Evolutionary conservation across 208 protist species (phyloP).

Genomic region (Wallacemonas rigidus): DNA sequence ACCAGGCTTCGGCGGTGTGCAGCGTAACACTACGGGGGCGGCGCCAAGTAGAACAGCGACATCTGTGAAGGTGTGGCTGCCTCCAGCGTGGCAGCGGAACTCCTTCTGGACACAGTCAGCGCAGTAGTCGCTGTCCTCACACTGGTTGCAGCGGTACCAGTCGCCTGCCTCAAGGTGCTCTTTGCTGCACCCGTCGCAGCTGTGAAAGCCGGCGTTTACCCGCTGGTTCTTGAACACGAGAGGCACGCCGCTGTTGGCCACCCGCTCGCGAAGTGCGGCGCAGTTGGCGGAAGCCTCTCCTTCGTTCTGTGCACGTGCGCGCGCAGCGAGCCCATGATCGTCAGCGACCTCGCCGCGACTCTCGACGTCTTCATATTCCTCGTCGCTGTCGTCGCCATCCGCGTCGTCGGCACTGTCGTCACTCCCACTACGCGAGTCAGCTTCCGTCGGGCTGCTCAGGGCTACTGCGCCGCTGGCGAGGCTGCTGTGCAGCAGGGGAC

Average conservation of each 20-base stretch:
- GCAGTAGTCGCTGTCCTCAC: constrained; percentile 76
- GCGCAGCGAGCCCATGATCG: no score
- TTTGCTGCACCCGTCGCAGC: constrained; percentile 69
- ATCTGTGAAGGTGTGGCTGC: constrained; percentile 73
- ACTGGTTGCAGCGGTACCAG: constrained; percentile 89
- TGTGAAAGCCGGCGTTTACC: constrained; percentile 45
- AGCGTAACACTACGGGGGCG: not conserved
- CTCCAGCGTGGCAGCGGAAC: constrained; percentile 38
- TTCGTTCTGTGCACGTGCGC: not conserved
- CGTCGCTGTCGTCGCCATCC: constrained; percentile 31
- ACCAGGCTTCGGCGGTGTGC: constrained; percentile 15
- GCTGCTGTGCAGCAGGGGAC: constrained; percentile 20
- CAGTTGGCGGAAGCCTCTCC: not conserved
- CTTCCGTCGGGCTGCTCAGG: constrained; percentile 8
- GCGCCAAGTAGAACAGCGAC: constrained; percentile 46
- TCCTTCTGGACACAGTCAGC: constrained; percentile 55
- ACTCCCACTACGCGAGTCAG: constrained; percentile 7
- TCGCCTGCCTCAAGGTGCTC: constrained; percentile 32
- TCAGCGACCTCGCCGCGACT: no score
- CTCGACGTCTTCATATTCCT: constrained; percentile 22
- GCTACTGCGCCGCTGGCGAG: not conserved
- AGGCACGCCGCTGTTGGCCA: not conserved
- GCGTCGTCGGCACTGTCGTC: constrained; percentile 34
- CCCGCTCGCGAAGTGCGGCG: not conserved
- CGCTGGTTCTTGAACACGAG: not conserved